Evolutionary conservation across 805 yeast genomes (phyloP).

Genomic region (Sugiyamaella smithiae): DNA sequence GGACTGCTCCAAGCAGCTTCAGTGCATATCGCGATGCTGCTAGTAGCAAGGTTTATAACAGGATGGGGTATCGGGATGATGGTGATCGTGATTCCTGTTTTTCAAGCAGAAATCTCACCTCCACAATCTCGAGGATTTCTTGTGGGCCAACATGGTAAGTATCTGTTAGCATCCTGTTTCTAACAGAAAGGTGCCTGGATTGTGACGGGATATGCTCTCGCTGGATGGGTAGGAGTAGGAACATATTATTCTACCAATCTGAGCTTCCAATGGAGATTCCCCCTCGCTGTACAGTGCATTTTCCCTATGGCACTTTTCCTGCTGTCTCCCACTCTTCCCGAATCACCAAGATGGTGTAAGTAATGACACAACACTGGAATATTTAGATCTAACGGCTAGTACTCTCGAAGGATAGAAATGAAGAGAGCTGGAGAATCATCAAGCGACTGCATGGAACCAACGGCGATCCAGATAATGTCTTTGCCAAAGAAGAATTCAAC

Average conservation of each 20-base stretch:
- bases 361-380: background rate
- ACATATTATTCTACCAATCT: background rate
- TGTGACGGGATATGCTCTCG: conserved; percentile 2
- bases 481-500: conserved; percentile 2
- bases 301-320: background rate
- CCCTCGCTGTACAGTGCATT: conserved; percentile 4
- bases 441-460: background rate
- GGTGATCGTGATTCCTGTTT: conserved; percentile 2
- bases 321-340: conserved; percentile 8
- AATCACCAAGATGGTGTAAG: conserved; percentile 12
- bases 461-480: background rate
- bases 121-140: conserved; percentile 1
- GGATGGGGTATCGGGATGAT: conserved; percentile 6
- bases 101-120: conserved; percentile 2
- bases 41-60: background rate
- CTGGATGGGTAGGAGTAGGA: conserved; percentile 4
- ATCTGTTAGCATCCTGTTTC: background rate
- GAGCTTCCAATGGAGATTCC: conserved; percentile 4
- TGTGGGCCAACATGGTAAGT: conserved; percentile 4
- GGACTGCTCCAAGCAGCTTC: conserved; percentile 1
- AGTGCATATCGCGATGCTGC: background rate
- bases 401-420: background rate
- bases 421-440: background rate
- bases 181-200: conserved; percentile 1
- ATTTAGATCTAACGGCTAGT: background rate